Base-by-base conservation (phyloP, 192 early-diverging fungal species). In the Chytriomyces confervae region DNA sequence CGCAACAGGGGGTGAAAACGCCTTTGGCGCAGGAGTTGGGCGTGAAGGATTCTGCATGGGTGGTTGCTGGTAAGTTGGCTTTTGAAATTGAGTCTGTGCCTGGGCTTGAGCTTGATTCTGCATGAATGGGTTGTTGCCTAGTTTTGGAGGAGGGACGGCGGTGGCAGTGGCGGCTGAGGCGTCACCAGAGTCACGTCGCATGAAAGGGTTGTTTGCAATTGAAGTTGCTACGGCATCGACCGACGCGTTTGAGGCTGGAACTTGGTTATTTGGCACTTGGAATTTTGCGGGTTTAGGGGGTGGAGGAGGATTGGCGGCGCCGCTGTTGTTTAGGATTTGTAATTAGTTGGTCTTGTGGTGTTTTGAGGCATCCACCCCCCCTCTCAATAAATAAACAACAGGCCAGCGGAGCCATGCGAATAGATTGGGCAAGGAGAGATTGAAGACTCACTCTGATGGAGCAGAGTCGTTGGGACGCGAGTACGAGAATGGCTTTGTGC, bases 261-360 rank as follows among this genome's bases (percentile, higher is more conserved):
- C 10, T 20, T 63, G 47, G 29, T 36, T 46, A 8, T n/a, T 18
- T 9, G 63, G 24, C 6, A 68, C 50, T 68, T 77, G 75, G 47
- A 77, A 62, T 68, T 78, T 78, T 50, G 67, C 77, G n/a, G 77
- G 77, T 48, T 78, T 78, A 6, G 77, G 77, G 8, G 77, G 77
- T 36, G 77, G 66, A 29, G 77, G 23, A 8, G 67, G 75, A 45
- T 68, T 74, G 7, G 72, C 60, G 61, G 46, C 61, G 53, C 53
- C 53, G 13, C 53, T 20, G 68, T 11, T 18, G 68, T 69, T n/a
- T 18, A 27, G 13, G 47, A n/a, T 27, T 27, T 69, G 68, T n/a
- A 46, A 47, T 69, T 45, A n/a, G 68, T 69, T 69, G 68, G 68
- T 49, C 47, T 29, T 11, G 68, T 10, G 9, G 68, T 24, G 4